Evolutionary conservation across 768 basidiomycete species (phyloP), one percentile per base, ranked within the genome.

Genomic region (Termitomyces sp.): DNA sequence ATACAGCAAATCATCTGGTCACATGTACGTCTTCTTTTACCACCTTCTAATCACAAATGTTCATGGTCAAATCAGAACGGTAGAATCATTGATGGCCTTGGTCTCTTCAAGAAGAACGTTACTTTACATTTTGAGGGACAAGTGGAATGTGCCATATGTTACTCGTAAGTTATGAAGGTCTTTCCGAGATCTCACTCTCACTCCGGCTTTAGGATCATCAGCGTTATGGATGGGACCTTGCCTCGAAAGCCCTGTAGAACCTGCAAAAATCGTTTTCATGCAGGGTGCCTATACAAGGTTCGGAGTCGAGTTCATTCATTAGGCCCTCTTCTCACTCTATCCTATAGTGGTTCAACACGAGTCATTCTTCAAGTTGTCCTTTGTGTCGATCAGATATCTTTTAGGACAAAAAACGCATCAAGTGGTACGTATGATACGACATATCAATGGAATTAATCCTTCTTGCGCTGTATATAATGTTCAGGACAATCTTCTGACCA

Each of bases 101-200:
- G 82, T 5, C 74, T 96, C 58, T 98, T 98, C 81, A 95, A 94
- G 73, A 92, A 90, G 73, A 98, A 98, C 67, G 94, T 95, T 45
- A 79, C 85, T 0, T 79, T 91, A 20, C 93, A 98, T 69, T 99
- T 98, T 66, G 92, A 96, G 62, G 96, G 96, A 6, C 89, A 94
- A 69, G 90, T 91, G 2, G 94, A 96, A 64, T 99, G 97, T 70
- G 92, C 96, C 1, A 98, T 99, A 59, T 96, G 94, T 66, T 96
- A 95, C 70, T 92, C 91, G 88, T 94, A 65, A 67, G 88, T 69
- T 56, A 18, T 9, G 55, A 42, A 0, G 28, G 10, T 16, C 49
- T 20, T 37, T 24, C 28, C 6, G 5, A 26, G 28, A 3, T 10
- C 26, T 31, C 28, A 7, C 15, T 50, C 22, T 52, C 9, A 49